Base-by-base conservation (phyloP, 2,329 filamentous ascomycete genomes). In the Stenocarpella maydis region DNA sequence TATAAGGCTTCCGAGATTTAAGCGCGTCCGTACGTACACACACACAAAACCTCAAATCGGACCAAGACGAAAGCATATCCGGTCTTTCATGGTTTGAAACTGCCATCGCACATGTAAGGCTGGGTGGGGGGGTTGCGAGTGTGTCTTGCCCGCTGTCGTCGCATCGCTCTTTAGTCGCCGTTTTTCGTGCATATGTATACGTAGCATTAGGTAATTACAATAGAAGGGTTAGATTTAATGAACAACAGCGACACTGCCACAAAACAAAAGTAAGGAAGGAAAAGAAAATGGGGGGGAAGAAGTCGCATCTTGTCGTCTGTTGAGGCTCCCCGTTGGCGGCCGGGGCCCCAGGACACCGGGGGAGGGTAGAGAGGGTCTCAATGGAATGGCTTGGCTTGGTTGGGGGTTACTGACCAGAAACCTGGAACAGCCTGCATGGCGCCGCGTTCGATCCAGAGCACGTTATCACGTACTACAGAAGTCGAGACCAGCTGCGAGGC, bases 381-480 rank as follows among this genome's bases (percentile, higher is more conserved):
- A 10, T 15, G 55, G 21, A 12, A 19, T 7, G 21, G 8, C 14
- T 8, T 26, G 26, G 19, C n/a, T 19, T n/a, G n/a, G 41, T 61
- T 37, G n/a, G 26, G 24, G 58, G 26, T 28, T 41, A n/a, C 58
- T 34, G 58, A 61, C 41, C 58, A 61, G 58, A 61, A 61, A 61
- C 58, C 58, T 61, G 58, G 58, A 61, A 61, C 58, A 61, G 41
- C 26, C 58, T n/a, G 41, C 58, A 47, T 47, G 58, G 58, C 26
- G 41, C 58, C 58, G 58, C 58, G 26, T 61, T 61, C 47, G 58
- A 34, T 47, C 58, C 26, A 21, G 19, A 47, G 39, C 19, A 31
- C 24, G 9, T 34, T 12, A 37, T 2, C 2, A 12, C 12, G 2
- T 37, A 10, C 34, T 37, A 37, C 34, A 8, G 4, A 12, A 19